These are phyloP conservation scores for Phytopythium aichiense DNA, from an alignment of 352 stramenopile species.

Conservation along the genomic window DNA sequence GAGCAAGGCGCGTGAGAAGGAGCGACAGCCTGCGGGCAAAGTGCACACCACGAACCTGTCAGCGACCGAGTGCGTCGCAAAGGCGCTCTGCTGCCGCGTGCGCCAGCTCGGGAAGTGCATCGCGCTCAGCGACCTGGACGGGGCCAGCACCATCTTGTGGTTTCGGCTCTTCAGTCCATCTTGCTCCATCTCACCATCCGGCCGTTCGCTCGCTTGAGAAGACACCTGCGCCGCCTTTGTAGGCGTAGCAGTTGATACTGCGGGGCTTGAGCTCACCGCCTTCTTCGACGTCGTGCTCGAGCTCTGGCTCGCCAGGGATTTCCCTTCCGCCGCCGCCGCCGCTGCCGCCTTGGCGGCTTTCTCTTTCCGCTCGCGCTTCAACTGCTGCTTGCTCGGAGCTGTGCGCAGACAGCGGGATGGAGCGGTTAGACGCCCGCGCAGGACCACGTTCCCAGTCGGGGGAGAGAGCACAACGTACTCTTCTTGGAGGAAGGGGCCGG, in stretches of 20 bases:
- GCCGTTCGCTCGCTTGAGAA: background rate
- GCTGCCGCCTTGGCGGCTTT: constrained; percentile 17
- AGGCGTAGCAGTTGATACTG: constrained; percentile 4
- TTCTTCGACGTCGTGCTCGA: constrained; percentile 1
- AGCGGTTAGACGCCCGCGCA: background rate
- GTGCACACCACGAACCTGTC: constrained; percentile 12
- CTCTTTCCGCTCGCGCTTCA: constrained; percentile 34
- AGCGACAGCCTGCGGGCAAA: background rate
- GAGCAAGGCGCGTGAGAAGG: background rate
- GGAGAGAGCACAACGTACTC: constrained; percentile 1
- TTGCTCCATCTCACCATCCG: constrained; percentile 23
- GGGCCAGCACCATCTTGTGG: constrained; percentile 58
- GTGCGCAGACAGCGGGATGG: background rate
- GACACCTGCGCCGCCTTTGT: background rate
- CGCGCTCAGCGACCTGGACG: constrained; percentile 10
- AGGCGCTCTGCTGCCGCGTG: constrained; percentile 14
- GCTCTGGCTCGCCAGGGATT: background rate
- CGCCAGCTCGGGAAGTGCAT: constrained; percentile 33
- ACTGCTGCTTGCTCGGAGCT: constrained; percentile 19
- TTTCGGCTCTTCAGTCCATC: constrained; percentile 74
- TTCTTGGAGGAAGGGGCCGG: constrained; percentile 1
- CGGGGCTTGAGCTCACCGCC: background rate
- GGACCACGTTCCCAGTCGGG: background rate
- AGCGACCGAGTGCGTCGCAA: constrained; percentile 19
- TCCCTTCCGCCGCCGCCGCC: background rate